Conservation (phyloP, 2,329 filamentous ascomycete species). For the Fusarium floridanum region DNA sequence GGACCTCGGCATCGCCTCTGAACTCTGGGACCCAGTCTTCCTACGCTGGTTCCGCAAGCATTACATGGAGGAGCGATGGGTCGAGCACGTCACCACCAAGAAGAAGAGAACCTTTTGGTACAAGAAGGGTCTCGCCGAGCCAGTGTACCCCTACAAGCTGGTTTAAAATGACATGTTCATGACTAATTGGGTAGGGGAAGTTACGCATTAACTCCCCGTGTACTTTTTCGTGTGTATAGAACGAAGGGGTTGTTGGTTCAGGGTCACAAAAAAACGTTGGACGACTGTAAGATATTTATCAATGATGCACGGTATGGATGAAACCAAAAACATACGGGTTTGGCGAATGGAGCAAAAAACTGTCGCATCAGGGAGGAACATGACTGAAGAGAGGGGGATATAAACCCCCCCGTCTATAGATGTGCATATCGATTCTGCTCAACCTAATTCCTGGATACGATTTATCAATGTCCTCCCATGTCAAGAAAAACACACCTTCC, state of each 20-base stretch:
- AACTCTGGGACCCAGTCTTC: constrained; percentile 96
- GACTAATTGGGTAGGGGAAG: neutral
- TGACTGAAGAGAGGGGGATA: constrained; percentile 9
- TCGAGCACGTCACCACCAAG: constrained; percentile 88
- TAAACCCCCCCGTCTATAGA: constrained; percentile 24
- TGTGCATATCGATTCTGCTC: constrained; percentile 22
- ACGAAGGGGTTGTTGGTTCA: neutral
- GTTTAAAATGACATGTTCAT: constrained; percentile 5
- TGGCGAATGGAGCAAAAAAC: constrained; percentile 23
- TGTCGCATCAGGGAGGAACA: constrained; percentile 2
- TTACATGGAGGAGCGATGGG: constrained; percentile 84
- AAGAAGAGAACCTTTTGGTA: constrained; percentile 90
- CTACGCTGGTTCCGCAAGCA: constrained; percentile 85
- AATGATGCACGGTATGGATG: constrained; percentile 3
- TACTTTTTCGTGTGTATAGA: constrained; percentile 3
- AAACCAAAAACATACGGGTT: constrained; percentile 12
- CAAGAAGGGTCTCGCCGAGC: constrained; percentile 80
- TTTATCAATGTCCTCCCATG: constrained; percentile 19
- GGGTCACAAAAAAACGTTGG: neutral
- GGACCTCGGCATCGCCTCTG: constrained; percentile 92
- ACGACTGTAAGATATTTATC: constrained; percentile 32
- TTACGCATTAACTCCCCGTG: neutral
- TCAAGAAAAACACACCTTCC: constrained; percentile 19
- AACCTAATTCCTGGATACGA: constrained; percentile 5
- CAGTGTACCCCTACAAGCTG: constrained; percentile 72